Percentiles rank a stretch among this genome's conserved stretches.
Conservation (phyloP, 345 rosid genomes). For the Brassica juncea region DNA sequence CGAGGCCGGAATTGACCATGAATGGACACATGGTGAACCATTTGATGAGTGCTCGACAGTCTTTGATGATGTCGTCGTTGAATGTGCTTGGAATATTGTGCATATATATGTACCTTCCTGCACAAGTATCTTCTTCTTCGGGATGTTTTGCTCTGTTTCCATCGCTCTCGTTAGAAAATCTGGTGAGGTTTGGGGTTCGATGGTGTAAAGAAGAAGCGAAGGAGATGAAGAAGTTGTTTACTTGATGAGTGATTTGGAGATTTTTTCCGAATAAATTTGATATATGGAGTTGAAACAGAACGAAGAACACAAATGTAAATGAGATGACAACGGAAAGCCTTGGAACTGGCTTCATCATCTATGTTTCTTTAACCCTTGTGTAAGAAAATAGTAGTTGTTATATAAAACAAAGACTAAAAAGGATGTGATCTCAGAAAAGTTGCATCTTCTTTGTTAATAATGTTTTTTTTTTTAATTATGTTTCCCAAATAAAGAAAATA, state of each 20-base stretch:
- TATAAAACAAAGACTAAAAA: background rate
- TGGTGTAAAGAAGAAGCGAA: conserved; percentile 26
- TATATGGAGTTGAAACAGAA: conserved; percentile 18
- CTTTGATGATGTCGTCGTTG: conserved; percentile 41
- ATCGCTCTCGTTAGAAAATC: background rate
- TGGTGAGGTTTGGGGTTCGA: conserved; percentile 17
- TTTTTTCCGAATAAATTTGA: conserved; percentile 4
- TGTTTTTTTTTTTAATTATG: background rate
- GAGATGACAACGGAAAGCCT: conserved; percentile 23
- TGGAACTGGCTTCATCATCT: conserved; percentile 33
- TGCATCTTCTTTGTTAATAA: background rate
- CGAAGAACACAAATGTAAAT: conserved; percentile 5
- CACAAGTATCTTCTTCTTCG: conserved; percentile 30
- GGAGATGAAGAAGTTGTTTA: conserved; percentile 38
- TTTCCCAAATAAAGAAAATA: conserved; percentile 8
- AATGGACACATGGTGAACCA: conserved; percentile 34
- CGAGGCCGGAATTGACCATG: conserved; percentile 46
- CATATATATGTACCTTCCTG: conserved; percentile 45
- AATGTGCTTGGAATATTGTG: conserved; percentile 44
- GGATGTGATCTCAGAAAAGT: background rate
- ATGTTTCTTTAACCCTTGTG: background rate
- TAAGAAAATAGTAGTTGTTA: background rate
- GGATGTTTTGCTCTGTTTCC: background rate
- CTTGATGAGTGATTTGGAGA: conserved; percentile 19
- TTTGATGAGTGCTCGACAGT: conserved; percentile 32